A percentile compares a stretch with the other conserved stretches of the same genome.
These are phyloP conservation scores for Adansonia rubrostipa DNA, from an alignment of 441 rosid species.

Conservation along the genomic window DNA sequence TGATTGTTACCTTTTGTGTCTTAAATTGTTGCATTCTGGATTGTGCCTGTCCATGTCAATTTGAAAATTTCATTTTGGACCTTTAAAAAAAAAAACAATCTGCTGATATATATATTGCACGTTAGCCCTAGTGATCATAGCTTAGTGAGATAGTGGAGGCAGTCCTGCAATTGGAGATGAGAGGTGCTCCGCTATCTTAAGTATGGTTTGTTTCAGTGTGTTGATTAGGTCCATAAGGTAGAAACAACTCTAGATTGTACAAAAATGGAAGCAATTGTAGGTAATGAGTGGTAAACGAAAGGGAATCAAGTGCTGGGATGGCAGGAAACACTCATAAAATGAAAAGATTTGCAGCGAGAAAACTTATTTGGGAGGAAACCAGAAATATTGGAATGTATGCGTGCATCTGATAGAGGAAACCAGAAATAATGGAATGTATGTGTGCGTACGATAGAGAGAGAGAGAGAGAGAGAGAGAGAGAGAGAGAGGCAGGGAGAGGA, in stretches of 20 bases:
- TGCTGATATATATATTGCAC: no score
- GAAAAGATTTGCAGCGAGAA: not conserved
- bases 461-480: not conserved
- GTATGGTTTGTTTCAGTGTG: not conserved
- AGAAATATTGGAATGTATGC: not conserved
- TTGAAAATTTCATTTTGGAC: not conserved
- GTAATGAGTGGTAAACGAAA: not conserved
- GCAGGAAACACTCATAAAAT: not conserved
- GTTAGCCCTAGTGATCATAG: no score
- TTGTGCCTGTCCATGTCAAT: not conserved
- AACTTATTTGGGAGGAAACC: not conserved
- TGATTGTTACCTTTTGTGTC: not conserved
- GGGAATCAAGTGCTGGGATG: slow-evolving; percentile 2
- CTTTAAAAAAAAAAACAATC: not conserved
- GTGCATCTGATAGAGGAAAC: not conserved
- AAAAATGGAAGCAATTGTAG: not conserved
- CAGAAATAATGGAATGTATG: not conserved
- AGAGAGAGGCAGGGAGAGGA: not conserved
- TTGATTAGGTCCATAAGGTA: slow-evolving; percentile 1
- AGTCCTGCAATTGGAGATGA: not conserved
- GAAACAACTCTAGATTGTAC: not conserved
- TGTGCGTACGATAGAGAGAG: not conserved
- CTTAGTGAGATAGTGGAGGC: not conserved
- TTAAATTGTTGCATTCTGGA: not conserved
- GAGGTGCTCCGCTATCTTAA: not conserved